Evolutionary conservation across 73 alveolate genomes (phyloP).

Genomic region (Uronychia setigera): DNA sequence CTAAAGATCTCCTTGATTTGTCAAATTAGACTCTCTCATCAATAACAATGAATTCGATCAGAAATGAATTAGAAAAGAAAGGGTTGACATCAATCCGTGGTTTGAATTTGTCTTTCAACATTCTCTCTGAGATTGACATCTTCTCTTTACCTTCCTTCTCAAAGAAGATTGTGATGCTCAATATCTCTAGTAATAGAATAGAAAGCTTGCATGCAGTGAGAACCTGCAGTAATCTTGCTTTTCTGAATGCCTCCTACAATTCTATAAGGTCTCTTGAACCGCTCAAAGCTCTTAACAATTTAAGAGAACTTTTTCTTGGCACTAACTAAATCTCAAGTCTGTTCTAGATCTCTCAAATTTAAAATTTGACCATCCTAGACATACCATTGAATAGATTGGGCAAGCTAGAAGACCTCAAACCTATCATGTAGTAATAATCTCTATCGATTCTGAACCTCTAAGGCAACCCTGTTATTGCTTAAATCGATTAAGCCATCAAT

Average conservation of each 20-base stretch:
- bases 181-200: background rate
- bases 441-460: background rate
- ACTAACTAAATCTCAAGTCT: background rate
- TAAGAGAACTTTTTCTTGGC: background rate
- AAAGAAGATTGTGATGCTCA: background rate
- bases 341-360: background rate
- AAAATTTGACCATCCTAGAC: background rate
- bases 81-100: background rate
- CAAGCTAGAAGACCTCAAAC: background rate
- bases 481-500: too few species aligned
- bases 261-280: background rate
- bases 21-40: background rate
- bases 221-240: background rate
- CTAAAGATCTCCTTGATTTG: background rate
- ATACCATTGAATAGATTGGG: background rate
- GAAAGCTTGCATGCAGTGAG: background rate
- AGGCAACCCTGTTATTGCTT: background rate
- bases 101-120: background rate
- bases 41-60: background rate
- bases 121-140: background rate
- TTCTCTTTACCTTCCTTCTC: background rate
- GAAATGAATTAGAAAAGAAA: background rate
- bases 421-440: background rate
- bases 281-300: background rate
- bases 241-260: background rate